Evolutionary conservation across 1,139 yeast species (phyloP).

Genomic region (Hemisphaericaspora xylanilytica): DNA sequence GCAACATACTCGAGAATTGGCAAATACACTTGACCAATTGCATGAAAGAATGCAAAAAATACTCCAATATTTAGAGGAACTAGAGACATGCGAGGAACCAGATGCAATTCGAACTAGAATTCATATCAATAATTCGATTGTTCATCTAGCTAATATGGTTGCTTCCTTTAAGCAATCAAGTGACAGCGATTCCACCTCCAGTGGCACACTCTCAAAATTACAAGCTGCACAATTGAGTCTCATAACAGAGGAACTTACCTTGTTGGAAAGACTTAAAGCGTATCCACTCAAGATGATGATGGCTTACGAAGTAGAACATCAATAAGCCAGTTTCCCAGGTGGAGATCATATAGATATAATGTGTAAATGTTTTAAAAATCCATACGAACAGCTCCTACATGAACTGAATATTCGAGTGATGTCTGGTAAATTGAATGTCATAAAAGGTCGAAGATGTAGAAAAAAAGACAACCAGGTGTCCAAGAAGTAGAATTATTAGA

Average conservation of each 20-base stretch:
- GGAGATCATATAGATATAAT: too few species aligned
- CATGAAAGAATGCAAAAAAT: constrained; percentile 20
- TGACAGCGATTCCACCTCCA: constrained; percentile 7
- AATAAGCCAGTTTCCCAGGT: too few species aligned
- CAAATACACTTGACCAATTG: constrained; percentile 22
- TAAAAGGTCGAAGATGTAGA: too few species aligned
- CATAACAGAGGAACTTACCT: constrained; percentile 28
- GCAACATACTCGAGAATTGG: constrained; percentile 17
- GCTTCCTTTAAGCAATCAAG: constrained; percentile 12
- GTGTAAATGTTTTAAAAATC: too few species aligned
- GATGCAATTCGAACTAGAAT: constrained; percentile 13
- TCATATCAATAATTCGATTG: constrained; percentile 23
- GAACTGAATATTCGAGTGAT: too few species aligned
- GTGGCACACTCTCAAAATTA: constrained; percentile 13
- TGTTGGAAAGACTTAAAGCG: constrained; percentile 23
- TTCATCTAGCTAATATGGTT: constrained; percentile 27
- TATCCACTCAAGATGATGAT: constrained; percentile 17
- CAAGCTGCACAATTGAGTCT: constrained; percentile 28
- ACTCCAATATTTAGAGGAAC: constrained; percentile 18
- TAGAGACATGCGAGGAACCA: constrained; percentile 4
- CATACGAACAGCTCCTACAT: too few species aligned
- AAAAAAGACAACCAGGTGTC: too few species aligned
- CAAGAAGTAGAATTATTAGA: too few species aligned
- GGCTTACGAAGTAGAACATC: constrained; percentile 2
- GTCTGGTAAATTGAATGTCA: too few species aligned